Evolutionary conservation across 176 grass and related monocot species (phyloP).

Genomic region (Sorghum bicolor): DNA sequence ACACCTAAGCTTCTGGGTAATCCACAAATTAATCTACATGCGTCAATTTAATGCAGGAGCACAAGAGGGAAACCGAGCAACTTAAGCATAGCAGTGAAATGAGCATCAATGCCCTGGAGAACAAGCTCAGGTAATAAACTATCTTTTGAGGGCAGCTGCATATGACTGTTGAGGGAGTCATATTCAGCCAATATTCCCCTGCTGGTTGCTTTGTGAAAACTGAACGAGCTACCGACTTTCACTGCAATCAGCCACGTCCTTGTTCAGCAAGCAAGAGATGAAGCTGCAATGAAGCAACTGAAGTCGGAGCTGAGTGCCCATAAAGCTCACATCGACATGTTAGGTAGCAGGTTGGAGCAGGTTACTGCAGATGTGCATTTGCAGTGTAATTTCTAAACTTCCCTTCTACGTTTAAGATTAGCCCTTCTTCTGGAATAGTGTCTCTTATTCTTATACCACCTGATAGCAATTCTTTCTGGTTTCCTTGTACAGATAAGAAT

Average conservation of each 20-base stretch:
- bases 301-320: slow-evolving; percentile 53
- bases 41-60: slow-evolving; percentile 46
- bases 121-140: slow-evolving; percentile 54
- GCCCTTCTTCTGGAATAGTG: not conserved
- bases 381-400: slow-evolving; percentile 55
- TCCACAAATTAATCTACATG: slow-evolving; percentile 10
- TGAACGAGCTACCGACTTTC: slow-evolving; percentile 11
- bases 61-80: slow-evolving; percentile 52
- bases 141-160: not conserved
- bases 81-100: slow-evolving; percentile 58
- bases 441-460: not conserved
- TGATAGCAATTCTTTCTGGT: not conserved
- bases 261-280: slow-evolving; percentile 62
- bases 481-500: slow-evolving; percentile 52
- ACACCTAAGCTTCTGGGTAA: slow-evolving; percentile 6
- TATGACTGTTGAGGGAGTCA: not conserved
- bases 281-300: slow-evolving; percentile 53
- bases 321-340: slow-evolving; percentile 58
- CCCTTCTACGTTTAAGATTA: not conserved
- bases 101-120: slow-evolving; percentile 57
- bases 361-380: slow-evolving; percentile 50
- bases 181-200: not conserved
- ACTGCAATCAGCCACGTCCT: slow-evolving; percentile 55
- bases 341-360: slow-evolving; percentile 56
- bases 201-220: slow-evolving; percentile 14